phyloP scores from a whole-genome alignment of 1,139 yeast species.

The Eremothecium cymbalariae region DNA sequence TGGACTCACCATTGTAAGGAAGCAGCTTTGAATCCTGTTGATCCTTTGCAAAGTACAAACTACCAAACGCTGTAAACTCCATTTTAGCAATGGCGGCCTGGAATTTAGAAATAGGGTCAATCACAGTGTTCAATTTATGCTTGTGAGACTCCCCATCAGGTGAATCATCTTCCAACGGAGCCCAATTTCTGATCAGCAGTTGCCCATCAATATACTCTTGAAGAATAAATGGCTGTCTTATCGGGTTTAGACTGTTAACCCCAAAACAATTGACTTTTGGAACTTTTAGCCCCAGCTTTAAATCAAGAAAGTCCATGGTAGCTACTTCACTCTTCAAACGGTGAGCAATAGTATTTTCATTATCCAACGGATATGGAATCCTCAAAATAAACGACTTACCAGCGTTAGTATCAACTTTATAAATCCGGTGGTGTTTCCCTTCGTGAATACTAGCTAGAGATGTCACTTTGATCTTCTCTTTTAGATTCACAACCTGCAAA shows the following conservation, averaged over 20 bases:
- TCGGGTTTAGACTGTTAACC: constrained; percentile 48
- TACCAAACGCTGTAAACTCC: constrained; percentile 67
- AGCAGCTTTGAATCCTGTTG: constrained; percentile 36
- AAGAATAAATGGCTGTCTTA: constrained; percentile 67
- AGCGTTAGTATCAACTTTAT: constrained; percentile 57
- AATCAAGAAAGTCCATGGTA: constrained; percentile 68
- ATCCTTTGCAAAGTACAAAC: constrained; percentile 55
- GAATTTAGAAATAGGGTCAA: constrained; percentile 55
- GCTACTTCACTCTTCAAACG: constrained; percentile 88
- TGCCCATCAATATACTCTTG: constrained; percentile 76
- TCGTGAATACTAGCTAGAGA: constrained; percentile 82
- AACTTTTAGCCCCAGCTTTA: constrained; percentile 43
- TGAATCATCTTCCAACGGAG: constrained; percentile 58
- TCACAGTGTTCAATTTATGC: constrained; percentile 44
- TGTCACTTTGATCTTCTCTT: constrained; percentile 45
- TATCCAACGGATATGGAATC: constrained; percentile 71
- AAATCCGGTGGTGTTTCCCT: constrained; percentile 87
- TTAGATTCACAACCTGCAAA: constrained; percentile 38
- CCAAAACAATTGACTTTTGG: constrained; percentile 76
- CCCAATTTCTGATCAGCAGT: constrained; percentile 81
- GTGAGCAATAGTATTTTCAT: constrained; percentile 53
- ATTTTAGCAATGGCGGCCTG: constrained; percentile 44
- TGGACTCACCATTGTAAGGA: constrained; percentile 62
- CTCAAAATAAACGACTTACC: constrained; percentile 63
- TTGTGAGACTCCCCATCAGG: constrained; percentile 36